Evolutionary conservation across 331 rosid genomes (phyloP), one percentile per base, ranked within the genome.

Genomic region (Acacia pycnantha): DNA sequence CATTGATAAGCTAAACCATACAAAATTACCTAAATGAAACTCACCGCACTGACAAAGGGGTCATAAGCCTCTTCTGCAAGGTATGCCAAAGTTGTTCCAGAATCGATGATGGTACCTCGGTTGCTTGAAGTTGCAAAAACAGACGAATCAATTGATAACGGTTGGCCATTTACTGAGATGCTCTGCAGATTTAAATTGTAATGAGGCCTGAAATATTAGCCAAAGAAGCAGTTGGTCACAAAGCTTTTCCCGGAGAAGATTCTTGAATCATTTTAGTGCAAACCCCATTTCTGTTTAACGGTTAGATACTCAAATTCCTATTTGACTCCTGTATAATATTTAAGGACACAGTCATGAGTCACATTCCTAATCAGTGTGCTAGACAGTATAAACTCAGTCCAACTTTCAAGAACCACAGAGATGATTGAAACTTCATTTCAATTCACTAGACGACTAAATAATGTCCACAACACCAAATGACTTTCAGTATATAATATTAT

Each of bases 51-150:
- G 76, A 94, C 86, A 66, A 96, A 94, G 82, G 97, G 91, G 73
- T 81, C 87, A 79, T 87, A 96, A 56, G 99, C 99, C 73, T 85
- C 94, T 85, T 92, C 95, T 19, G 99, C 97, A 82, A 96, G 97
- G 87, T 96, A 96, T 11, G 98, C 99, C 90, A 96, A 89, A 73
- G 99, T 96, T 76, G 99, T 96, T 82, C 99, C 99, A 21, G 99
- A 94, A 84, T 96, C 99, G 83, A 96, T 65, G 68, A 96, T 94
- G 81, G 99, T 94, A 73, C 99, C 99, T 83, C 88, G 77, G 86
- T 69, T 91, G 87, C 51, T 92, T 80, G 99, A 90, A 78, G 99
- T 96, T 77, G 94, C 82, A 78, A 96, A 96, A 72, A 94, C 95
- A 9, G 94, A 18, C 37, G 95, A 82, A 80, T 88, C 90, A 64